phyloP scores from a whole-genome alignment of 306 rosid genomes.

The Oemleria cerasiformis region DNA sequence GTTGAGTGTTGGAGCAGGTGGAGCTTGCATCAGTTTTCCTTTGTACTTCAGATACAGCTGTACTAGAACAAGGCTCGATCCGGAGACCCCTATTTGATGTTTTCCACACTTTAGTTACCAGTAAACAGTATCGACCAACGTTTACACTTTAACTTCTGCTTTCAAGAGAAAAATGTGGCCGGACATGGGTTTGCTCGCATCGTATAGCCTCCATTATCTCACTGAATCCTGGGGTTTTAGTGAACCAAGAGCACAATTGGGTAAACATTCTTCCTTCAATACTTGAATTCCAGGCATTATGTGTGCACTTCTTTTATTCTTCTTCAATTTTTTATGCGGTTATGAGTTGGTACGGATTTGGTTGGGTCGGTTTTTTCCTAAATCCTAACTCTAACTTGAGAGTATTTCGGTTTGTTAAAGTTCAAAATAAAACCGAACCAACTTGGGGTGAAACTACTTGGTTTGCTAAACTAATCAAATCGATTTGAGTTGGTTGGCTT shows the following conservation, averaged over 20 bases:
- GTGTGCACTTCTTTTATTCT: too few relatives aligned
- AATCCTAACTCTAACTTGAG: too few relatives aligned
- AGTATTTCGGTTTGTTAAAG: too few relatives aligned
- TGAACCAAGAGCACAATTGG: constrained; percentile 12
- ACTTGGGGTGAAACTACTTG: too few relatives aligned
- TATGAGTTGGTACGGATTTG: neutral
- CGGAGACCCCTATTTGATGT: too few relatives aligned
- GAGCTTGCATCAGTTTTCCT: neutral
- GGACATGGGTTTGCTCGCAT: neutral
- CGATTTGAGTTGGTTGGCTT: too few relatives aligned
- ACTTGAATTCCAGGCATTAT: too few relatives aligned
- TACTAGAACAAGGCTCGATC: too few relatives aligned
- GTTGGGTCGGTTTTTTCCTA: neutral
- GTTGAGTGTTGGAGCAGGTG: constrained; percentile 1
- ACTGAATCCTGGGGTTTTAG: constrained; percentile 8
- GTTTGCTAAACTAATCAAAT: too few relatives aligned
- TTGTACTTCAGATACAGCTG: neutral
- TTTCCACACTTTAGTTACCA: too few relatives aligned
- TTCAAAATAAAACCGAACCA: too few relatives aligned
- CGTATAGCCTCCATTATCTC: neutral
- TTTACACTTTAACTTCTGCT: neutral
- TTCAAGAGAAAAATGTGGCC: neutral
- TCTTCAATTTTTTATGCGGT: neutral
- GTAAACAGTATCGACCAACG: neutral
- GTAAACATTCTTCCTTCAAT: neutral